phyloP scores from a whole-genome alignment of 169 alveolate species.

The Cyclospora cayetanensis region DNA sequence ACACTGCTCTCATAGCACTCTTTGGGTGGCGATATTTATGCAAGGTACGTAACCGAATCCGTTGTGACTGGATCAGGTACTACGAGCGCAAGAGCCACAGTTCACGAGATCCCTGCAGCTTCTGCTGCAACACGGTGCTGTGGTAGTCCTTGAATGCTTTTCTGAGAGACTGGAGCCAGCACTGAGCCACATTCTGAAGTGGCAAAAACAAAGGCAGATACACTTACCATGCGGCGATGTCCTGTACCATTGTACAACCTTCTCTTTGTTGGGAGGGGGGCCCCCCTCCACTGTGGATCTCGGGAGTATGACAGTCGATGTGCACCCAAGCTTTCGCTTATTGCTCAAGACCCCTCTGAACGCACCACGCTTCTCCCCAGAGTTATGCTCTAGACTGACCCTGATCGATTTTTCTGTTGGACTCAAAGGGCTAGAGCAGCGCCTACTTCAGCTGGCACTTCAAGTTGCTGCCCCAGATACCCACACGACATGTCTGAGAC shows the following conservation, averaged over 20 bases:
- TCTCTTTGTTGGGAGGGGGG: constrained; percentile 93
- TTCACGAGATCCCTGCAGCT: constrained; percentile 35
- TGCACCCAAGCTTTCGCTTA: constrained; percentile 54
- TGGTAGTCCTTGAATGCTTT: constrained; percentile 94
- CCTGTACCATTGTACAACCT: constrained; percentile 90
- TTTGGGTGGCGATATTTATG: no score
- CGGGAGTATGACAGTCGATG: constrained; percentile 81
- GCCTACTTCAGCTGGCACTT: constrained; percentile 85
- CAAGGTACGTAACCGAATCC: no score
- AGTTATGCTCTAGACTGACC: constrained; percentile 94
- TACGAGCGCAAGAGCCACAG: constrained; percentile 55
- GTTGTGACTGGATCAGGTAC: constrained; percentile 3
- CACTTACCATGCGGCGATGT: constrained; percentile 89
- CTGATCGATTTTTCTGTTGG: constrained; percentile 97
- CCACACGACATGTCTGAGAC: constrained; percentile 79
- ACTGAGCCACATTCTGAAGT: constrained; percentile 93
- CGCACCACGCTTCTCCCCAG: constrained; percentile 96
- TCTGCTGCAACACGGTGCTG: constrained; percentile 32
- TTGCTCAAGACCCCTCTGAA: constrained; percentile 39
- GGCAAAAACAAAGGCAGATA: constrained; percentile 78
- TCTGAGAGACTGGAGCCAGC: constrained; percentile 96
- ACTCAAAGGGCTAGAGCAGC: constrained; percentile 93
- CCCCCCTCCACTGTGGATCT: constrained; percentile 94
- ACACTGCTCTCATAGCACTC: no score
- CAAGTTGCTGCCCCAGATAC: constrained; percentile 64